Evolutionary conservation across 2,329 filamentous ascomycete genomes (phyloP), one percentile per base, ranked within the genome.

Genomic region (Cercospora sp.): DNA sequence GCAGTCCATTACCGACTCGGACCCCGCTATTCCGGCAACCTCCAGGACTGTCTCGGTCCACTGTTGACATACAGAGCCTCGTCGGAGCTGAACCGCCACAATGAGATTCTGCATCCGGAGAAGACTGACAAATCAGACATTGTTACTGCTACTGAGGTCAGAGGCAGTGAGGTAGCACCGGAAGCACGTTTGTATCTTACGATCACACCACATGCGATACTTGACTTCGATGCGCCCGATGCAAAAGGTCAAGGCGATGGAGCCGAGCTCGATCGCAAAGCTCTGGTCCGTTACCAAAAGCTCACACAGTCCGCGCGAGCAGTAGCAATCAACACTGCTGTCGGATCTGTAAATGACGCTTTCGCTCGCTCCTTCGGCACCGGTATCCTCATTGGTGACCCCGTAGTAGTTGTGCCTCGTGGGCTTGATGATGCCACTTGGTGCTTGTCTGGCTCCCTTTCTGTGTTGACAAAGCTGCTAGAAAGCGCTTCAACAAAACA

Each of bases 1-100:
- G 90, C 94, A 12, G 95, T 99, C 0, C 92, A 97, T 75, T 92
- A 91, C 77, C 91, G 94, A 61, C 88, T 99, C 18, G 94, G 95
- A 0, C 91, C 93, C 26, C 89, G 93, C 59, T 99, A 99, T 74
- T 90, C 93, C 76, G 95, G 95, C 16, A 99, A 99, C 77, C 97
- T 97, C 74, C 95, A 99, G 80, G 95, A 99, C 77, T 95, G 93
- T 73, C 85, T 99, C 13, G 95, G 96, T 5, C 94, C 93, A 1
- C 97, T 99, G 76, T 93, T 98, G 77, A 99, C 96, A 0, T 99
- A 99, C 77, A 89, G 91, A 74, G 94, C 95, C 6, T 98, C 95
- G 1, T 94, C 95, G 7, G 90, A 92, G 64, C 83, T 99, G 45
- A 95, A 96, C 68, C 85, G 97, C 63, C 90, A 94, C 57, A 98